Evolutionary conservation across 169 alveolate genomes (phyloP).

Genomic region (Miamiensis avidus): DNA sequence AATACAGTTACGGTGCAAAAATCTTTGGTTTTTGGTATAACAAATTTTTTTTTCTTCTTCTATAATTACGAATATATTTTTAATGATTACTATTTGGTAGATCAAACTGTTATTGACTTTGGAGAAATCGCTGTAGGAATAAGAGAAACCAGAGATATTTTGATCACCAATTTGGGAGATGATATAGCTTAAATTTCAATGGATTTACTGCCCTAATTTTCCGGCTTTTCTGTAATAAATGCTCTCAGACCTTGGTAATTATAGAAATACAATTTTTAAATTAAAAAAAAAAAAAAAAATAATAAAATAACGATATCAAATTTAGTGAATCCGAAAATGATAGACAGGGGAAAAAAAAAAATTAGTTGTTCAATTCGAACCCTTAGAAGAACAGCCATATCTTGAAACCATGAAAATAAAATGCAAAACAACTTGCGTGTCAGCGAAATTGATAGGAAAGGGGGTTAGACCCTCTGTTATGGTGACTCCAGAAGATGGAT

Average conservation of each 20-base stretch:
- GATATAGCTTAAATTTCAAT: slow-evolving; percentile 47
- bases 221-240: slow-evolving; percentile 76
- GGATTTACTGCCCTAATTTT: slow-evolving; percentile 68
- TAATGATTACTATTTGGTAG: neutral
- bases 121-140: slow-evolving; percentile 83
- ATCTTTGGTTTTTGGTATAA: slow-evolving; percentile 56
- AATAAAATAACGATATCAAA: too few relatives aligned
- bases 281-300: too few relatives aligned
- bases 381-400: slow-evolving; percentile 65
- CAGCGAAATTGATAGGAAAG: slow-evolving; percentile 70
- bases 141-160: slow-evolving; percentile 62
- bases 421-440: slow-evolving; percentile 63
- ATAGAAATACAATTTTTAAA: too few relatives aligned
- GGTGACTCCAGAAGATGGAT: slow-evolving; percentile 69
- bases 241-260: slow-evolving; percentile 55
- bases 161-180: slow-evolving; percentile 59
- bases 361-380: slow-evolving; percentile 68
- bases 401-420: slow-evolving; percentile 67
- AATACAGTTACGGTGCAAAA: slow-evolving; percentile 64
- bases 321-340: slow-evolving; percentile 5
- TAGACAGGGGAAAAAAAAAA: slow-evolving; percentile 37
- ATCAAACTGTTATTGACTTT: slow-evolving; percentile 56
- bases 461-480: slow-evolving; percentile 88
- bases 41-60: too few relatives aligned
- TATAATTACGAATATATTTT: too few relatives aligned